Evolutionary conservation across 495 filamentous ascomycete genomes (phyloP), one percentile per base, ranked within the genome.

Genomic region (Peziza echinospora): DNA sequence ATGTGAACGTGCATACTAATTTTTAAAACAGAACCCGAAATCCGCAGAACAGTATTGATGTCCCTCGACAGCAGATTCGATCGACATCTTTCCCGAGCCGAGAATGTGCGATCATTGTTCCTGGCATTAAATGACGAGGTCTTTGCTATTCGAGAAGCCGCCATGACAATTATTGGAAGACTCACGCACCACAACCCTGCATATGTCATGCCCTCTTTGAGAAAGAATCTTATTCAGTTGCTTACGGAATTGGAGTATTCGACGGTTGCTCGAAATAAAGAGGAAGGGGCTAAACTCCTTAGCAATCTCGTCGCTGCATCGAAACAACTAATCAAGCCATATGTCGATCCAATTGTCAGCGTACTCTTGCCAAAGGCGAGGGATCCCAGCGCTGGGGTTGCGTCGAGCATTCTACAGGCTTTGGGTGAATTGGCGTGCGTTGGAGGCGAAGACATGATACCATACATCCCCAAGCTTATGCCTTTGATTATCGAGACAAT

Each of bases 41-140:
- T 99, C 49, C 76, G 89, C 22, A 72, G 73, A 47, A 89, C 82
- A 0, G 87, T 99, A 10, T 67, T 96, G 11, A 72, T 76, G 52
- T 86, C 87, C 8, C 67, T 99, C 23, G 89, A 94, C 59, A 72
- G 82, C 44, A 79, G 89, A 49, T 99, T 99, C 57, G 91, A 99
- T 57, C 79, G 81, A 37, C 89, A 96, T 58, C 70, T 99, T 21
- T 82, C 82, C 24, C 86, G 92, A 56, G 84, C 89, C 8, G 87
- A 94, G 57, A 96, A 96, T 62, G 89, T 96, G 30, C 76, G 91
- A 24, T 91, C 82, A 39, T 64, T 96, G 21, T 96, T 99, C 63
- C 75, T 94, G 47, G 89, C 89, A 5, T 75, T 96, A n/a, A 93
- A 96, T 52, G 89, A 99, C 55, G 84, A 93, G 49, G 71, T 80